A percentile compares a stretch with the other conserved stretches of the same genome.
Evolutionary conservation across 306 rosid species (phyloP).

Genomic region (Dalbergia oliveri): DNA sequence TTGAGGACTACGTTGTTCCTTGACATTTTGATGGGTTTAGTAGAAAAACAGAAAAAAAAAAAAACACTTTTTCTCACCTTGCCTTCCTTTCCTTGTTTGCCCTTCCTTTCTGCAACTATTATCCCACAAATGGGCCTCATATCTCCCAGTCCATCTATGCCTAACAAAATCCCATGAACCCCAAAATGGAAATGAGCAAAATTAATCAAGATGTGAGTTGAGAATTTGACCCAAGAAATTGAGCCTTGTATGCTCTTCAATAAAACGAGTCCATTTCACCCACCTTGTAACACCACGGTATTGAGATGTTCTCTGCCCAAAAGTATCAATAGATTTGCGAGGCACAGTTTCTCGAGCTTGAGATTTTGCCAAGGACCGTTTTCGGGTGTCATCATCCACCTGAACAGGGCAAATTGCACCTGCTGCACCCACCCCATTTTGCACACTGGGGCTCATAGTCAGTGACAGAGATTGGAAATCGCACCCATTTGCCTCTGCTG

Average conservation of each 20-base stretch:
- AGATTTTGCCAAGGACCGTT: conserved; percentile 67
- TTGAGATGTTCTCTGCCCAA: conserved; percentile 98
- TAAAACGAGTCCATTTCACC: background rate
- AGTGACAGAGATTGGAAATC: conserved; percentile 71
- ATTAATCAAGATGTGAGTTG: background rate
- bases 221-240: background rate
- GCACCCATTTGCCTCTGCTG: conserved; percentile 55
- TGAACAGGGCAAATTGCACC: conserved; percentile 57
- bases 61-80: conserved; percentile 64
- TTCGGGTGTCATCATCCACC: conserved; percentile 61
- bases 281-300: conserved; percentile 98
- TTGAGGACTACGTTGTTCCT: too few species aligned
- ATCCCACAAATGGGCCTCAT: conserved; percentile 99
- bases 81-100: conserved; percentile 99
- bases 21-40: too few species aligned
- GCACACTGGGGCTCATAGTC: conserved; percentile 75
- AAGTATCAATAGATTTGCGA: conserved; percentile 91
- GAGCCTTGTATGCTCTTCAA: too few species aligned
- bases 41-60: background rate
- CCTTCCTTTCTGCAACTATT: conserved; percentile 99
- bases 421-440: conserved; percentile 54
- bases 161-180: conserved; percentile 53
- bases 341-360: conserved; percentile 75
- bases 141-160: conserved; percentile 99
- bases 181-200: background rate